Base-by-base conservation (phyloP, 2,329 filamentous ascomycete species). In the Setomelanomma holmii region DNA sequence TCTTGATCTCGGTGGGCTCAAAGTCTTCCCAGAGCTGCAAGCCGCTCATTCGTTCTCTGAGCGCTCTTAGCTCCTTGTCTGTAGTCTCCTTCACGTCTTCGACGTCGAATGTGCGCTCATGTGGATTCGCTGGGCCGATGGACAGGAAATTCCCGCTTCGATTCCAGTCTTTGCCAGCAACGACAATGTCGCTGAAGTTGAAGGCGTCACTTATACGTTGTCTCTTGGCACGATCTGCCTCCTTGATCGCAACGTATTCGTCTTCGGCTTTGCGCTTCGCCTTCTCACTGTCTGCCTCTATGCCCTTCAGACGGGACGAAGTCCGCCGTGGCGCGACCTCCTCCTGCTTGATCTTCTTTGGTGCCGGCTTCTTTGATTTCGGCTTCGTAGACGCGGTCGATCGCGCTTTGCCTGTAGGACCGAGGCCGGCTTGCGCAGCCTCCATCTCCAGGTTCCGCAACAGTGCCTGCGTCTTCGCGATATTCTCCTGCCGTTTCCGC, bases 1-100 rank as follows among this genome's bases (percentile, higher is more conserved):
- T 56, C 40, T 61, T 61, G 39, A 63, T 63, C 24, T 90, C 90
- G 30, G 53, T 93, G 0, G 93, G 92, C 17, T 86, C 84, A 82
- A 90, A 96, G 12, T 87, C 86, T 51, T 96, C 88, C 79, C 96
- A 98, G 0, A 99, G 71, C 57, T 88, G 80, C 17, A 99, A 74
- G 0, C 84, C 81, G 54, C 85, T 88, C 89, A 98, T 93, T 40
- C 86, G 87, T 70, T 90, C 80, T 24, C 93, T 80, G 48, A 97
- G 61, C 0, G 84, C 83, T 68, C 88, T 89, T 6, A 98, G 69
- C 19, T 88, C 87, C 64, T 89, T 87, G 66, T 96, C 87, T 0
- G 84, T 87, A 0, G 91, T 96, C 56, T 91, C 86, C 55, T 88
- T 87, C 4, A 95, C 83, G 72, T 96, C 90, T 1, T 93, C 87